Base-by-base conservation (phyloP, 2,329 filamentous ascomycete species). In the Claviceps quebecensis region DNA sequence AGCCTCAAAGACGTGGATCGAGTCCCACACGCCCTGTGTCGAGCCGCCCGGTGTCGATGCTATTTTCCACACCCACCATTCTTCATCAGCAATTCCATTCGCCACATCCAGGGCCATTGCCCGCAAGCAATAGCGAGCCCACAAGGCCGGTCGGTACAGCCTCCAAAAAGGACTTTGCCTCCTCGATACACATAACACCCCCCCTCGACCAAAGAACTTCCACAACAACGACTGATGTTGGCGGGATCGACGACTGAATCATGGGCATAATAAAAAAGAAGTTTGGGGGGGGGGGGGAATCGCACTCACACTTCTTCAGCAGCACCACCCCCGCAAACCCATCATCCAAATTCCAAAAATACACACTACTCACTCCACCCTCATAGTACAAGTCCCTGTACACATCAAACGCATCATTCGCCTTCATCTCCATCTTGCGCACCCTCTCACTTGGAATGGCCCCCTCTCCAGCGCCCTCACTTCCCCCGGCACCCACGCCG, bases 271-370 rank as follows among this genome's bases (percentile, higher is more conserved):
- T n/a, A n/a, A 46, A n/a, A 17, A 44, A 37, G 23, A 22, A n/a
- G n/a, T n/a, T n/a, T n/a, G n/a, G n/a, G n/a, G n/a, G n/a, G n/a
- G 45, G 17, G n/a, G 34, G 8, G 11, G 23, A 40, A 13, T n/a
- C 9, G 16, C 16, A 34, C 76, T 59, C 70, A 87, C 87, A 81
- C 72, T 98, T 98, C 77, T 98, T 98, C 63, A 98, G 71, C 60
- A 98, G 69, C 52, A 98, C 90, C 2, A 96, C 93, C 0, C 93
- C 93, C 0, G 93, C 93, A 65, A 98, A 98, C 8, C 93, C 93
- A 68, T 98, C 93, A 61, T 98, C 93, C 66, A 97, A 72, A 65
- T 96, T 93, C 93, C 93, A 98, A 56, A 98, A 87, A 69, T 98
- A 98, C 40, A 97, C 93, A 64, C 87, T 94, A 59, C 87, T 93